Evolutionary conservation across 345 rosid species (phyloP).

Genomic region (Boechera retrofracta): DNA sequence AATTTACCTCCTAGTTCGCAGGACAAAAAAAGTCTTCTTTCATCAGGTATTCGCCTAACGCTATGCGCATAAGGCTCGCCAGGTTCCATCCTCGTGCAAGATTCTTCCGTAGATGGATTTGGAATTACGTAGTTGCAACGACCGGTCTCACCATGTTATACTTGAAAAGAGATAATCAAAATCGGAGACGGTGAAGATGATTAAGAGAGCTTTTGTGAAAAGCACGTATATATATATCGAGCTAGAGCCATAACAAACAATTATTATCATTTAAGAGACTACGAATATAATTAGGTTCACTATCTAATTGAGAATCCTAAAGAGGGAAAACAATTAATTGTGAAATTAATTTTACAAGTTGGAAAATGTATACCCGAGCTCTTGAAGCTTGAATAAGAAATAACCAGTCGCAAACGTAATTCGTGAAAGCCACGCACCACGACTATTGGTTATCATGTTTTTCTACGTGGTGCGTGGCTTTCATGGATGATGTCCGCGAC

Average conservation of each 20-base stretch:
- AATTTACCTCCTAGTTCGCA: too few species aligned
- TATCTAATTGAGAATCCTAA: neutral
- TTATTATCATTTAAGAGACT: neutral
- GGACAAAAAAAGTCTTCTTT: neutral
- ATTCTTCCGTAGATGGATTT: neutral
- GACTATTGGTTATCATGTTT: too few species aligned
- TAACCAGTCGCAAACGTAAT: neutral
- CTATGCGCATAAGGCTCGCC: neutral
- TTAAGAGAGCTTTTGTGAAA: neutral
- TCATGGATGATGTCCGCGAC: neutral
- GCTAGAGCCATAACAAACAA: neutral
- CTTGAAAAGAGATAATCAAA: neutral
- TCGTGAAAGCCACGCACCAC: neutral
- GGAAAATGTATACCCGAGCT: neutral
- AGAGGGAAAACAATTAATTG: neutral
- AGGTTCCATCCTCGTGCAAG: neutral
- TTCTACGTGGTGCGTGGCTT: neutral
- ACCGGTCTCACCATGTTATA: neutral
- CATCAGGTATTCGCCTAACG: too few species aligned
- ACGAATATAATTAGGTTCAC: constrained; percentile 5
- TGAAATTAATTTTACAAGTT: neutral
- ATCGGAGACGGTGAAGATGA: neutral
- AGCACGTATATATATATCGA: neutral
- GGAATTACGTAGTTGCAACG: neutral
- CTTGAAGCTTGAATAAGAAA: neutral